Base-by-base conservation (phyloP, 768 basidiomycete genomes). In the Brasilioporus rufonigricans region DNA sequence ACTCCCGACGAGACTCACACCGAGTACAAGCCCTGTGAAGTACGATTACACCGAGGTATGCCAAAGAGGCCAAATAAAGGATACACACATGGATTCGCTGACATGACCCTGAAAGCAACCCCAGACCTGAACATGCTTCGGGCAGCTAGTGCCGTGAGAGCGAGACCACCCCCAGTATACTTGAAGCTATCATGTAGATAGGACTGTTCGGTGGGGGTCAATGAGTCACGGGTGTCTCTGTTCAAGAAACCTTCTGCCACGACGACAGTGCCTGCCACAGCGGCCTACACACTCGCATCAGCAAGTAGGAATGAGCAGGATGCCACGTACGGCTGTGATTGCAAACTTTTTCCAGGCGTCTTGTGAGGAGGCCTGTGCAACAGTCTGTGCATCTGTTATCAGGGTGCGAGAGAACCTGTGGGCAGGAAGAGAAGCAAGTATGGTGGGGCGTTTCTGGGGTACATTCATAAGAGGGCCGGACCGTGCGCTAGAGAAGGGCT, bases 131-230 rank as follows among this genome's bases (percentile, higher is more conserved):
- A 92, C 73, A 93, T 75, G 45, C 82, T 73, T n/a, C 89, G 82
- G 3, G 93, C 93, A n/a, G 83, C 84, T 14, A 86, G 66, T 1
- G 92, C 91, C 1, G 90, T 92, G 33, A 93, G 69, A 3, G 76
- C 76, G 24, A 95, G 81, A 1, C 92, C 93, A 44, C 79, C 87
- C 12, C 87, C 92, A 7, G 91, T 91, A 62, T 92, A 94, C 64
- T 82, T 84, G 78, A 92, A 93, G 52, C 80, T 86, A 36, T 86
- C 83, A 61, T 93, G 82, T 5, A 93, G 76, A 64, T 88, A 82
- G 12, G 80, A 80, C 53, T 77, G 83, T 70, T 93, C 91, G 0
- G 77, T 76, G 0, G 68, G 51, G 36, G 83, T 80, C 26, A 92
- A 75, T 5, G 80, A 72, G 41, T 87, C 89, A 38, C 89, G 78